These are phyloP conservation scores for Fraxinus greggii DNA, from an alignment of 305 asterid species.

Conservation along the genomic window DNA sequence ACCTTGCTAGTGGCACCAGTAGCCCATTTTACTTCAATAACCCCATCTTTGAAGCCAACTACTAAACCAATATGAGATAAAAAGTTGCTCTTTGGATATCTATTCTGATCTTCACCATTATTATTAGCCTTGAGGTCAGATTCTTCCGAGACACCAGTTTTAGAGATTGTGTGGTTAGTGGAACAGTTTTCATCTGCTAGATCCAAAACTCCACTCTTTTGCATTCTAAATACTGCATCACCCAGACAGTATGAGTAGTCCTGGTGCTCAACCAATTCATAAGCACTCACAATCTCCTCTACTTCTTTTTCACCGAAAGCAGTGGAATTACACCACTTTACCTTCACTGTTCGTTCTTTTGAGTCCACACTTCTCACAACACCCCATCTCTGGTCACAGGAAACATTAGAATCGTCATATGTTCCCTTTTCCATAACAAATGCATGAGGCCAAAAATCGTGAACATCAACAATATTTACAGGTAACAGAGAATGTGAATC, in stretches of 20 bases:
- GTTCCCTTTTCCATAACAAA: conserved; percentile 78
- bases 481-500: conserved; percentile 65
- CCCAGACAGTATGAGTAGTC: conserved; percentile 62
- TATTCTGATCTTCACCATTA: conserved; percentile 26
- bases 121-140: conserved; percentile 26
- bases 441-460: conserved; percentile 78
- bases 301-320: conserved; percentile 30
- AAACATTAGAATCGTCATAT: conserved; percentile 39
- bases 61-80: conserved; percentile 64
- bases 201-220: conserved; percentile 13
- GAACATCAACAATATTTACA: conserved; percentile 63
- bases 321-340: conserved; percentile 59
- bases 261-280: conserved; percentile 86
- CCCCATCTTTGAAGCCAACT: conserved; percentile 52
- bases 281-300: conserved; percentile 85
- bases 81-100: conserved; percentile 26
- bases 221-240: conserved; percentile 56
- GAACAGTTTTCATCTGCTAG: conserved; percentile 22
- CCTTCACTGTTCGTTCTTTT: conserved; percentile 80
- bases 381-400: conserved; percentile 61
- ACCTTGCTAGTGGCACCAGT: conserved; percentile 68
- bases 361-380: conserved; percentile 66
- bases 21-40: conserved; percentile 84
- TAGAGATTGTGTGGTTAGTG: conserved; percentile 12
- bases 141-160: conserved; percentile 21